Base-by-base conservation (phyloP, 2,329 filamentous ascomycete species). In the Xylariomycetidae sp. region DNA sequence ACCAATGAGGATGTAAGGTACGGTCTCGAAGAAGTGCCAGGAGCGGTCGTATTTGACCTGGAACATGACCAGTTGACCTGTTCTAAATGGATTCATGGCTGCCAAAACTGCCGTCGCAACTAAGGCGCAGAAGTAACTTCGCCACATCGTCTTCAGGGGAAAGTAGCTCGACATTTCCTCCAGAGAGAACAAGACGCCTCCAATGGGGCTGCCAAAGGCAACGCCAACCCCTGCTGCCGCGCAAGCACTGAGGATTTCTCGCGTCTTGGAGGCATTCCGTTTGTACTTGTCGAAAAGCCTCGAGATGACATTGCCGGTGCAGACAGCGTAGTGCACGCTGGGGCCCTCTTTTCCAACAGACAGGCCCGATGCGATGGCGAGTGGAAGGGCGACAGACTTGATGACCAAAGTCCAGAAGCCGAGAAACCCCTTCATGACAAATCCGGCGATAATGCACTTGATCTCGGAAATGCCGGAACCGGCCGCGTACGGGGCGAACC, bases 131-230 rank as follows among this genome's bases (percentile, higher is more conserved):
- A 98, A 97, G 59, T 97, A 98, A 57, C 88, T 96, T 49, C 92
- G 77, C 92, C 92, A 97, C 63, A 98, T 78, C 1, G 92, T 98
- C 63, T 97, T 97, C 14, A 98, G 74, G 0, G 92, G 92, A 49
- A 98, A 98, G 53, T 95, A 85, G 37, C 81, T 94, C 12, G 89
- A 90, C 85, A 98, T 96, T 69, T 98, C 92, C 66, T 98, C 92
- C 6, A 98, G 69, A 3, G 90, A 96, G 65, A 98, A 98, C 12
- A 98, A 66, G 3, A 98, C 92, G 13, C 92, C 92, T 34, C 92
- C 92, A 42, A 98, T 98, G 1, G 92, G 92, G 64, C 88, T 95
- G 41, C 92, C 92, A 59, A 98, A 98, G 15, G 92, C 92, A 18
- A 98, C 92, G 3, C 86, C 92, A 4, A 98, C 92, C 37, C 92